phyloP scores from a whole-genome alignment of 1,284 basidiomycete genomes.

The Megacollybia platyphylla region DNA sequence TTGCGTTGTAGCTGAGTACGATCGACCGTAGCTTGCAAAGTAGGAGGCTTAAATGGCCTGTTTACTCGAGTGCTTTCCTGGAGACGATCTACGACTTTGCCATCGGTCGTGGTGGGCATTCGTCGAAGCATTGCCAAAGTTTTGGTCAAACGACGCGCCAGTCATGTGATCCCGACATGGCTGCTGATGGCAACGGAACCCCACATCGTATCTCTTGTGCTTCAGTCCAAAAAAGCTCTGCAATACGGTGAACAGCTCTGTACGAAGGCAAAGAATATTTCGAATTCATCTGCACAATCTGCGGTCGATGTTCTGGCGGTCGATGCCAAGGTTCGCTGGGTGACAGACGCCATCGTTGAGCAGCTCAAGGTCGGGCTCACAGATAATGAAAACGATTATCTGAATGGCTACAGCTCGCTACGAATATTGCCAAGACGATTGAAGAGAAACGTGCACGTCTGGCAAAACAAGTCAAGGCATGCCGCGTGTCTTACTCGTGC shows the following conservation, averaged over 20 bases:
- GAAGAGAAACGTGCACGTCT: constrained; percentile 53
- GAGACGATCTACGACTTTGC: constrained; percentile 49
- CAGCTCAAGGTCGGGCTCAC: constrained; percentile 48
- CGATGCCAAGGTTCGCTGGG: constrained; percentile 68
- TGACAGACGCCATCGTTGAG: constrained; percentile 55
- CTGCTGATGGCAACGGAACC: background rate
- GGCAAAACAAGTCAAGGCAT: constrained; percentile 46
- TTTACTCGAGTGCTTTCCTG: constrained; percentile 60
- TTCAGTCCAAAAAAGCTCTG: constrained; percentile 69
- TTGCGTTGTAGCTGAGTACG: constrained; percentile 62
- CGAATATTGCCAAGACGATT: constrained; percentile 56
- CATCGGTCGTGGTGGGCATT: constrained; percentile 56
- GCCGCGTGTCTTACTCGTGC: constrained; percentile 10
- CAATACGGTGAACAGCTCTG: constrained; percentile 66
- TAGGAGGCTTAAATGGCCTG: constrained; percentile 74
- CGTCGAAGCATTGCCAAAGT: constrained; percentile 46
- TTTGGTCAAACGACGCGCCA: background rate
- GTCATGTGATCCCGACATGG: background rate
- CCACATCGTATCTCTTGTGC: constrained; percentile 52
- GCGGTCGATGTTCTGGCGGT: constrained; percentile 60
- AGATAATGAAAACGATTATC: background rate
- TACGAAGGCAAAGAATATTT: constrained; percentile 42
- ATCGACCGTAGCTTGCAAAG: constrained; percentile 29
- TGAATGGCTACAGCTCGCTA: constrained; percentile 41
- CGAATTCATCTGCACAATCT: constrained; percentile 46